Base-by-base conservation (phyloP, 345 rosid species). In the Aethionema arabicum region DNA sequence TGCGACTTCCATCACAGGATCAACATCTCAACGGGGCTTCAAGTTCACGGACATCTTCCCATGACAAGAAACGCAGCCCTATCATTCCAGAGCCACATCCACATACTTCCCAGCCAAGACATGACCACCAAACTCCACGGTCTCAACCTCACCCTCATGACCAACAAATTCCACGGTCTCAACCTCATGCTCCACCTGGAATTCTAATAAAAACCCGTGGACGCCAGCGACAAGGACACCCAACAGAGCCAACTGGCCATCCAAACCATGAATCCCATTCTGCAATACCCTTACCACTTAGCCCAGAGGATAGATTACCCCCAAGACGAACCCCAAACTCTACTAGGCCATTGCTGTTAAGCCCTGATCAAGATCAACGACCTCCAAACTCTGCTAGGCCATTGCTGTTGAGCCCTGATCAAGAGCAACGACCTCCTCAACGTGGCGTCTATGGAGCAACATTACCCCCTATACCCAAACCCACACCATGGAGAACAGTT, bases 401-500 rank as follows among this genome's bases (percentile, higher is more conserved):
- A 11, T 8, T 2, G 39, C 58, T 12, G 7, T n/a, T 4, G 11
- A 32, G 5, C 45, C 47, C n/a, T 15, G 37, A 29, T 8, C 27
- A 21, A 21, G 41, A 0, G 11, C 59, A 10, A 10, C 68, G 0
- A 2, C 51, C 13, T 4, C 66, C 29, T 5, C 70, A 2, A 32
- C 47, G 59, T n/a, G 69, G 69, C 3, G 74, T 68, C 14, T 63
- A 63, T 29, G 15, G 46, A 46, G 39, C 73, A 55, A 5, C 69
- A 33, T 49, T 70, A 63, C 74, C 74, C 41, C 74, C 74, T 7
- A 70, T 70, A 48, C 40, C 68, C 6, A 70, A 70, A 70, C 67
- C 72, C 68, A 4, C 60, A 69, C 45, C 76, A 32, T 59, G 52
- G 43, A 46, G 71, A 42, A 66, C 59, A 11, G 52, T 66, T 70